Percentiles rank a stretch among this genome's conserved stretches.
phyloP scores from a whole-genome alignment of 2,329 filamentous ascomycete genomes.

The Rasamsonia emersonii region DNA sequence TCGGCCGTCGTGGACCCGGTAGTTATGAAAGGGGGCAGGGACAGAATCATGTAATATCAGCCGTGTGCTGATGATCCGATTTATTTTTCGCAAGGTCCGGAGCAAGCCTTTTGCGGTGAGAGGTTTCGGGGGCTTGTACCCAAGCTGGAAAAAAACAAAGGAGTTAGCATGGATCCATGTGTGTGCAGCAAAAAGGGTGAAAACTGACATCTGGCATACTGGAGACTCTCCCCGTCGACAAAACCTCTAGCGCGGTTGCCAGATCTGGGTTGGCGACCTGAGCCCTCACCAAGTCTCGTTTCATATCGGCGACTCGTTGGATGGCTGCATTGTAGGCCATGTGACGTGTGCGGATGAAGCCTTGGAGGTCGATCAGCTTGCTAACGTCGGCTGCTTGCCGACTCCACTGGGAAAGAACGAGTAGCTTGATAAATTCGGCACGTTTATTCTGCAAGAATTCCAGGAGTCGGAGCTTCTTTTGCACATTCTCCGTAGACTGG shows the following conservation, averaged over 20 bases:
- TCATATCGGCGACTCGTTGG: constrained; percentile 60
- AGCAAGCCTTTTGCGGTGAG: constrained; percentile 65
- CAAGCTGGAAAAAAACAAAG: constrained; percentile 43
- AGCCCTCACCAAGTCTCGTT: constrained; percentile 60
- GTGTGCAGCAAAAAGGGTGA: constrained; percentile 5
- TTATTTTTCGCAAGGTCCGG: constrained; percentile 68
- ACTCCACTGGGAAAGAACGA: constrained; percentile 88
- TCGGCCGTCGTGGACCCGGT: constrained; percentile 72
- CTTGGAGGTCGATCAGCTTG: constrained; percentile 78
- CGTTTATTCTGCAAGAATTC: constrained; percentile 73
- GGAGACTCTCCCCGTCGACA: constrained; percentile 67
- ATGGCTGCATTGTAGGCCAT: constrained; percentile 53
- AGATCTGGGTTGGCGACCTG: constrained; percentile 85
- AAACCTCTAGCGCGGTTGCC: constrained; percentile 74
- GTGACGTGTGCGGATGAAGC: constrained; percentile 60
- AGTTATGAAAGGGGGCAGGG: constrained; percentile 68
- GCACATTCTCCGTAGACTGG: constrained; percentile 50
- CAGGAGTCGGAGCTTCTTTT: constrained; percentile 67
- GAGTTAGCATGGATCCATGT: constrained; percentile 10
- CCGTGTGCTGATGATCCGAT: constrained; percentile 72
- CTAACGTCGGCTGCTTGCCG: constrained; percentile 69
- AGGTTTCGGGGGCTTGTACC: constrained; percentile 65
- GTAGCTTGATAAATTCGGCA: constrained; percentile 82
- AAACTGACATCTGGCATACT: constrained; percentile 68
- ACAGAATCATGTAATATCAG: constrained; percentile 80